A percentile compares a stretch with the other conserved stretches of the same genome.
Evolutionary conservation across 345 rosid species (phyloP).

Genomic region (Diplotaxis tenuifolia): DNA sequence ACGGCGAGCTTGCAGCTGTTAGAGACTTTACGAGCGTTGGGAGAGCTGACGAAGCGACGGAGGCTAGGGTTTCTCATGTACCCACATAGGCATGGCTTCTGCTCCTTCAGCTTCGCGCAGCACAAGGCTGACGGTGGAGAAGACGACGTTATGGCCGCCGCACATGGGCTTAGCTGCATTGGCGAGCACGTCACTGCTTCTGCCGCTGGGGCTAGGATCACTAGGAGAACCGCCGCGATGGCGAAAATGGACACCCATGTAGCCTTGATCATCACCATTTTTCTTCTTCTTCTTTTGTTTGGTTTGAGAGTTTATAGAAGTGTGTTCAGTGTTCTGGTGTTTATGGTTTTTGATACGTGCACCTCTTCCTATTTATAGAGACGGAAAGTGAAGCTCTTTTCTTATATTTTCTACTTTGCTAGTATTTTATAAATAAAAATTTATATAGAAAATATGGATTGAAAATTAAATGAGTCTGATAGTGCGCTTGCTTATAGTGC

Average conservation of each 20-base stretch:
- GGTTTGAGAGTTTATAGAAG: constrained; percentile 6
- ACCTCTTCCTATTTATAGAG: constrained; percentile 56
- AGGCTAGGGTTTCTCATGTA: constrained; percentile 76
- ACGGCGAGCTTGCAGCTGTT: constrained; percentile 76
- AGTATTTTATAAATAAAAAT: background rate
- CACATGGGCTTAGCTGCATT: constrained; percentile 79
- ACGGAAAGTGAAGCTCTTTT: constrained; percentile 18
- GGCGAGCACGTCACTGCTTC: constrained; percentile 78
- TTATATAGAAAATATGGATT: background rate
- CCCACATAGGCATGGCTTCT: constrained; percentile 87
- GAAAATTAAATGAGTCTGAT: background rate
- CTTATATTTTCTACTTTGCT: constrained; percentile 1
- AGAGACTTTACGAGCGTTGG: constrained; percentile 89
- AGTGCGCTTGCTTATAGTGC: constrained; percentile 26
- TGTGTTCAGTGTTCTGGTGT: constrained; percentile 19
- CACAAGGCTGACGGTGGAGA: constrained; percentile 65
- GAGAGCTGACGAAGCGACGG: constrained; percentile 64
- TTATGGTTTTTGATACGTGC: constrained; percentile 16
- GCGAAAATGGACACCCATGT: constrained; percentile 41
- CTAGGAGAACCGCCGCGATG: constrained; percentile 37
- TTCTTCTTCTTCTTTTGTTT: constrained; percentile 13
- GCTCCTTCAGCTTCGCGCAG: constrained; percentile 77
- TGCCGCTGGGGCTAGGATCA: constrained; percentile 44
- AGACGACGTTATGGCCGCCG: constrained; percentile 64
- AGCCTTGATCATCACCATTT: constrained; percentile 45